Evolutionary conservation across 2,329 filamentous ascomycete species (phyloP), one percentile per base, ranked within the genome.

Genomic region (Achaetomium macrosporum): DNA sequence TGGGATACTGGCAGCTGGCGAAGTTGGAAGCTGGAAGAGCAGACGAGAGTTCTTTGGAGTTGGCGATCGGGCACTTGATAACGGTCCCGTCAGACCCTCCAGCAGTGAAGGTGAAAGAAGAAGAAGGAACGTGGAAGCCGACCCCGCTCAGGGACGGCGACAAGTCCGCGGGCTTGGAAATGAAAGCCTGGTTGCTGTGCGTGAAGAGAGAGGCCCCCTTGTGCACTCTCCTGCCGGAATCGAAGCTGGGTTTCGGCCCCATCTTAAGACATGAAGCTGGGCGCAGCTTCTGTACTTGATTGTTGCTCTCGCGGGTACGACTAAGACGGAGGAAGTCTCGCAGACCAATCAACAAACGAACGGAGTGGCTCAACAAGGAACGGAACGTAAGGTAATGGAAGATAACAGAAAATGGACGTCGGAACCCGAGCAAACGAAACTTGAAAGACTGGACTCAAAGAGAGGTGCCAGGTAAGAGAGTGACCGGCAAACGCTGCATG

Each of bases 171-270:
- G 54, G 49, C 37, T 59, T 55, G 16, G 49, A 55, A 41, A 55
- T 36, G 50, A 56, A 54, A 16, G 47, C 49, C 16, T 47, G 36
- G 44, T 59, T 59, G 39, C 40, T 40, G 16, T 49, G 45, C 6
- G 19, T 52, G 50, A 57, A 59, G 16, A 59, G 35, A 15, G 50
- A 31, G 35, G 42, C 3, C 33, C 17, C 37, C 19, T 36, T 53
- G 42, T 37, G 41, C 6, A 29, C 35, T 33, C 36, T 31, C n/a
- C 6, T 30, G 43, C 19, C 43, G 33, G 36, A n/a, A 6, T 29
- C 13, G 30, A 50, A 40, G 9, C 13, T 39, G 15, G 37, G 4
- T 31, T 11, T 40, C 15, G 48, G 13, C 6, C 7, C 40, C 53
- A 51, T 51, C 12, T 36, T 41, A 33, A 19, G 16, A 25, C 10